Evolutionary conservation across 768 basidiomycete genomes (phyloP), one percentile per base, ranked within the genome.

Genomic region (Tremella mesenterica): DNA sequence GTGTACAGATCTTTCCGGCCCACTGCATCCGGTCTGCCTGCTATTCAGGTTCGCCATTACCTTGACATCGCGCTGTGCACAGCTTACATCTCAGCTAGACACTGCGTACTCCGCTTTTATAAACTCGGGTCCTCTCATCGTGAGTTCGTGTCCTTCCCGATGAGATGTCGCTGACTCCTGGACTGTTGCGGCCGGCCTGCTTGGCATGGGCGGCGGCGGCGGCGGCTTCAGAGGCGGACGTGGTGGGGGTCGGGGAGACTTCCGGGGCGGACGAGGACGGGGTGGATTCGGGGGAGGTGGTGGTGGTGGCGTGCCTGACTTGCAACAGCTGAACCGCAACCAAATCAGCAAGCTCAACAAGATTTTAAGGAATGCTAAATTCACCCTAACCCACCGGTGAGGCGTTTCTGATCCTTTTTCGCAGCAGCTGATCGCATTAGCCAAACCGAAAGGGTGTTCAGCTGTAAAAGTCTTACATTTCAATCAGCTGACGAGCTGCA

Each of bases 21-120:
- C 54, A 70, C 68, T 20, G 45, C 59, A 16, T 54, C 58, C 16
- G 53, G 60, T 2, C 44, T 56, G 26, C 65, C 68, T 3, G 68
- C 65, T 10, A 49, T 70, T 31, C 66, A 68, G 55, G 65, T 67
- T 41, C n/a, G 56, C 36, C 21, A 8, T 1, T 31, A n/a, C 45
- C 46, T 14, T 20, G 36, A 16, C 27, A n/a, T 5, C 12, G 4
- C 28, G 8, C 18, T 36, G 14, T 14, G 38, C n/a, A 5, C 13
- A 34, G 45, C 20, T 43, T 28, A 48, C 44, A 23, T 34, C 48
- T 45, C 58, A 74, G 60, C 60, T 74, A 59, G 71, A 74, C 56
- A 73, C 71, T 14, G 73, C 73, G 3, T 73, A 74, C 48, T 69
- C 69, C 4, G 71, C 71, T 5, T 74, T 74, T 52, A 53, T 70